Evolutionary conservation across 305 asterid species (phyloP).

Genomic region (Ilex paraguariensis): DNA sequence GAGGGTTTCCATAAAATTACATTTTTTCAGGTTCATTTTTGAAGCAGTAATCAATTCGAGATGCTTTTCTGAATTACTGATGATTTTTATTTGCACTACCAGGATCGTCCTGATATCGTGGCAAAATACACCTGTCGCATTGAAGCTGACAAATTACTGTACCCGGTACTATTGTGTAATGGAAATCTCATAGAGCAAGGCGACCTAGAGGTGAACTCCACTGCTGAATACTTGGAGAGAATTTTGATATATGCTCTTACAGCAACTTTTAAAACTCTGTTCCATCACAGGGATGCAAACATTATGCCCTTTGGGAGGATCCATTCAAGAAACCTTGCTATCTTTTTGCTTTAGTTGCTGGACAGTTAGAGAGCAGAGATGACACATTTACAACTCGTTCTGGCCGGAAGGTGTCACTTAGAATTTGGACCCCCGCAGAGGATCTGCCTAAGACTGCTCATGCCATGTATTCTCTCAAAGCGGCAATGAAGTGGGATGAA

Average conservation of each 20-base stretch:
- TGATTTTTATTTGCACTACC: slow-evolving; percentile 16
- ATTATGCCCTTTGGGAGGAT: slow-evolving; percentile 81
- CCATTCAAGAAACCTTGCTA: slow-evolving; percentile 89
- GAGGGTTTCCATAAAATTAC: slow-evolving; percentile 92
- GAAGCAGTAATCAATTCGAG: slow-evolving; percentile 4
- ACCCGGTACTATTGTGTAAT: slow-evolving; percentile 79
- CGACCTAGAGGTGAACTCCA: slow-evolving; percentile 54
- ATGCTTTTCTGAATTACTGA: slow-evolving; percentile 9
- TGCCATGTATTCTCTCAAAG: slow-evolving; percentile 91
- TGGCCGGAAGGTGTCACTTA: slow-evolving; percentile 64
- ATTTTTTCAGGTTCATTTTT: slow-evolving; percentile 61
- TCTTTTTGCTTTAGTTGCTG: slow-evolving; percentile 93
- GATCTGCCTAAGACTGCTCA: slow-evolving; percentile 82
- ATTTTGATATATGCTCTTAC: neutral
- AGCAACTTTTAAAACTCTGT: slow-evolving; percentile 2
- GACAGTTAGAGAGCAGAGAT: slow-evolving; percentile 79
- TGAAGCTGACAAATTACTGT: slow-evolving; percentile 78
- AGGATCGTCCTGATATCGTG: slow-evolving; percentile 97
- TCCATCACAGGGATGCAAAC: slow-evolving; percentile 59
- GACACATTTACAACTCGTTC: slow-evolving; percentile 70
- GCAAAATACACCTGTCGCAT: slow-evolving; percentile 77
- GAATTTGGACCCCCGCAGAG: slow-evolving; percentile 84
- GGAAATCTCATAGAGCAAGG: slow-evolving; percentile 88
- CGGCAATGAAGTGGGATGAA: slow-evolving; percentile 97
- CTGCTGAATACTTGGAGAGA: slow-evolving; percentile 1